Conservation (phyloP, 768 basidiomycete genomes). For the Pulveroboletus sp. region DNA sequence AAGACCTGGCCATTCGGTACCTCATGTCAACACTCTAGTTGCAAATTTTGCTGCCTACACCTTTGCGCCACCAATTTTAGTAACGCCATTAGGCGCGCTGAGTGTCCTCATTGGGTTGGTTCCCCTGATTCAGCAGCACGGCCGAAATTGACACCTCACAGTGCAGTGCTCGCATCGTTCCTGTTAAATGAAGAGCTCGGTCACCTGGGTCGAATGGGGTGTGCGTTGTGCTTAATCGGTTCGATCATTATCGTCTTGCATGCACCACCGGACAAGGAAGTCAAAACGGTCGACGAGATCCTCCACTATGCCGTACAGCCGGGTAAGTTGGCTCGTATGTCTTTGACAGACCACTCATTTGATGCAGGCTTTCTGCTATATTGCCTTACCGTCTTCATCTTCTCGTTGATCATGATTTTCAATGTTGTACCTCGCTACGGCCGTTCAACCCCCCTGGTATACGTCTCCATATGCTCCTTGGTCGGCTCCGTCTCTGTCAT, state of each 20-base stretch:
- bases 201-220: constrained; percentile 84
- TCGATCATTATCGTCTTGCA: constrained; percentile 94
- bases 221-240: constrained; percentile 77
- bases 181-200: constrained; percentile 91
- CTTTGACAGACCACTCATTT: constrained; percentile 6
- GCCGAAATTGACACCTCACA: constrained; percentile 31
- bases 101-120: constrained; percentile 93
- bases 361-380: constrained; percentile 85
- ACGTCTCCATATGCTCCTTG: constrained; percentile 93
- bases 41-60: constrained; percentile 96
- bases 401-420: constrained; percentile 85
- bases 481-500: constrained; percentile 97
- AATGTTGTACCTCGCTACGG: constrained; percentile 80
- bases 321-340: constrained; percentile 44
- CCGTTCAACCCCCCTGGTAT: constrained; percentile 82
- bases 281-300: constrained; percentile 92
- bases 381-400: constrained; percentile 77
- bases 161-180: constrained; percentile 91
- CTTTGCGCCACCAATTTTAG: constrained; percentile 95
- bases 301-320: constrained; percentile 90
- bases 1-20: neutral
- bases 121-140: neutral
- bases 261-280: constrained; percentile 92
- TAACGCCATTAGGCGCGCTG: constrained; percentile 96
- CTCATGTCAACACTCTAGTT: constrained; percentile 35